Evolutionary conservation across 2,329 filamentous ascomycete genomes (phyloP).

Genomic region (Calonectria hongkongensis): DNA sequence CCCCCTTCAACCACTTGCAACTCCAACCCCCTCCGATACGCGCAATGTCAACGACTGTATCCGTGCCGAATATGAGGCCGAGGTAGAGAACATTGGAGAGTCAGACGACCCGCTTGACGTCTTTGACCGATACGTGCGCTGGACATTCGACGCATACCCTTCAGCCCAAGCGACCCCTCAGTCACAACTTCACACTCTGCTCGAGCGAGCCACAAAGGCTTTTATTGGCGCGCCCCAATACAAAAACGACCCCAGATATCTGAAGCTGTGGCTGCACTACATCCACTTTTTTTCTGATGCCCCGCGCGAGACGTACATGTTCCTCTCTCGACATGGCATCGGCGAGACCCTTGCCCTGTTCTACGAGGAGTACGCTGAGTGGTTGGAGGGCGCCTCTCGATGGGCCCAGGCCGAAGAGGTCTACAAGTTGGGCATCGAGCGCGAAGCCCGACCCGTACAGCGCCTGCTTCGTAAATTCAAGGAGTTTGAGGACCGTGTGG

Average conservation of each 20-base stretch:
- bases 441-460: slow-evolving; percentile 87
- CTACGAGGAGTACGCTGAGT: slow-evolving; percentile 97
- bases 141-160: slow-evolving; percentile 96
- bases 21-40: slow-evolving; percentile 82
- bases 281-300: slow-evolving; percentile 94
- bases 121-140: slow-evolving; percentile 97
- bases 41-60: slow-evolving; percentile 86
- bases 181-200: slow-evolving; percentile 90
- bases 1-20: slow-evolving; percentile 73
- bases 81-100: slow-evolving; percentile 85
- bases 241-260: slow-evolving; percentile 94
- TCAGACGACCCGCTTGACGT: slow-evolving; percentile 96
- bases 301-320: slow-evolving; percentile 94
- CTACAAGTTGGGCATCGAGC: slow-evolving; percentile 91
- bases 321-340: slow-evolving; percentile 90
- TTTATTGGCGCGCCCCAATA: slow-evolving; percentile 92
- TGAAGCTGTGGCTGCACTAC: slow-evolving; percentile 96
- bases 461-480: slow-evolving; percentile 91
- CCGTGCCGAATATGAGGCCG: slow-evolving; percentile 89
- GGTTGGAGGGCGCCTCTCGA: slow-evolving; percentile 88
- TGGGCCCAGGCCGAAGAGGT: slow-evolving; percentile 97
- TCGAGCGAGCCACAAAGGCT: slow-evolving; percentile 93
- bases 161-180: slow-evolving; percentile 93
- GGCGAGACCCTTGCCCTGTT: slow-evolving; percentile 92
- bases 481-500: slow-evolving; percentile 88